phyloP scores from a whole-genome alignment of 2,329 filamentous ascomycete genomes.

The Rugonectria rugulosa region DNA sequence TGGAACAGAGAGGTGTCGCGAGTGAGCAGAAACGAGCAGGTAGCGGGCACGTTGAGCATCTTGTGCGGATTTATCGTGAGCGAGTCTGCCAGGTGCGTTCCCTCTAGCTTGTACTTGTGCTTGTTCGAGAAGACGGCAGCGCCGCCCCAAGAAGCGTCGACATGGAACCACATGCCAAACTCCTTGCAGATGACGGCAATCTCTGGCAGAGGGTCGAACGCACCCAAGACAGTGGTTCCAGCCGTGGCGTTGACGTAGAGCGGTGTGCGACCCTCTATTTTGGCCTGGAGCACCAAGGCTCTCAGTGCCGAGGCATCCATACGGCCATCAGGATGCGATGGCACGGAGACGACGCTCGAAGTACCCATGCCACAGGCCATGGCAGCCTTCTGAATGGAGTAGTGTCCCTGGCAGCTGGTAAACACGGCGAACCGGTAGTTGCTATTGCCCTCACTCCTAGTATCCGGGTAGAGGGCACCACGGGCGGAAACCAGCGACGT shows the following conservation, averaged over 20 bases:
- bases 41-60: slow-evolving; percentile 91
- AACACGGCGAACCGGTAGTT: slow-evolving; percentile 78
- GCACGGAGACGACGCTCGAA: slow-evolving; percentile 74
- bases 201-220: slow-evolving; percentile 79
- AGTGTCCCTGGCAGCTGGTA: slow-evolving; percentile 89
- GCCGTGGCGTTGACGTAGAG: slow-evolving; percentile 97
- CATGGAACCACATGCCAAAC: slow-evolving; percentile 86
- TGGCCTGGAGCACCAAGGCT: slow-evolving; percentile 66
- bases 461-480: slow-evolving; percentile 82
- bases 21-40: slow-evolving; percentile 87
- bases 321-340: slow-evolving; percentile 74
- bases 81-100: slow-evolving; percentile 79
- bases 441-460: slow-evolving; percentile 76
- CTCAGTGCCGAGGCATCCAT: slow-evolving; percentile 77
- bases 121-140: slow-evolving; percentile 76
- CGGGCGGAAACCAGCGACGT: slow-evolving; percentile 87
- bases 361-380: slow-evolving; percentile 86
- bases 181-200: slow-evolving; percentile 76
- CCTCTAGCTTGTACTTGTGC: slow-evolving; percentile 70
- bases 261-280: slow-evolving; percentile 75
- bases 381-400: slow-evolving; percentile 92
- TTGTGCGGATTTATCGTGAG: slow-evolving; percentile 95
- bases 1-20: slow-evolving; percentile 81
- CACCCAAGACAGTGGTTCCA: slow-evolving; percentile 91
- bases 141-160: slow-evolving; percentile 93